These are phyloP conservation scores for Smittium culicis DNA, from an alignment of 371 early-diverging fungal species.

Conservation along the genomic window DNA sequence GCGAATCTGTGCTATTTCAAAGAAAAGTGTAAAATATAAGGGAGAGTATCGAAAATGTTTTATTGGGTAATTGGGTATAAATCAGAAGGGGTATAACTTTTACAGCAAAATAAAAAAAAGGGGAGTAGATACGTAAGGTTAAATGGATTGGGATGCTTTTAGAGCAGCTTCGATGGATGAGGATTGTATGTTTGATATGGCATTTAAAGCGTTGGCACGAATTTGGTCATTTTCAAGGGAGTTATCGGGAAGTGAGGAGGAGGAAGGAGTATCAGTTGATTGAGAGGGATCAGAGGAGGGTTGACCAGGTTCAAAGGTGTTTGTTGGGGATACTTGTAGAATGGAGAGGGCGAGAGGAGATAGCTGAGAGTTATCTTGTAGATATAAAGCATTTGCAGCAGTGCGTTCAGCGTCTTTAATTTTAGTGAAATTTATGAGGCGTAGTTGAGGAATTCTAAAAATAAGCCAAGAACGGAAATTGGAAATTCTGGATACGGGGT, in stretches of 20 bases:
- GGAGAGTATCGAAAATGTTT: too few relatives aligned
- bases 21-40: too few relatives aligned
- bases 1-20: too few relatives aligned
- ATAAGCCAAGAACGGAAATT: constrained; percentile 74
- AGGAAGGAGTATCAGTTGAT: not conserved
- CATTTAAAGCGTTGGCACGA: not conserved
- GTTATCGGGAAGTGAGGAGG: not conserved
- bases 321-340: constrained; percentile 34
- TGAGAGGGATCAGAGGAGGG: constrained; percentile 22
- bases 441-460: constrained; percentile 55
- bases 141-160: not conserved
- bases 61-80: too few relatives aligned
- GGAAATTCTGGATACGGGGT: constrained; percentile 66
- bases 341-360: constrained; percentile 47
- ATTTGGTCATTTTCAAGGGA: not conserved
- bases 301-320: constrained; percentile 65
- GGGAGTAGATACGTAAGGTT: too few relatives aligned
- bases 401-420: constrained; percentile 56
- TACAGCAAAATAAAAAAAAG: too few relatives aligned
- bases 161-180: not conserved
- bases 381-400: constrained; percentile 58
- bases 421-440: constrained; percentile 70
- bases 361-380: constrained; percentile 37
- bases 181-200: not conserved
- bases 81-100: too few relatives aligned